These are phyloP conservation scores for Candida broadrunensis DNA, from an alignment of 805 yeast species.

Conservation along the genomic window DNA sequence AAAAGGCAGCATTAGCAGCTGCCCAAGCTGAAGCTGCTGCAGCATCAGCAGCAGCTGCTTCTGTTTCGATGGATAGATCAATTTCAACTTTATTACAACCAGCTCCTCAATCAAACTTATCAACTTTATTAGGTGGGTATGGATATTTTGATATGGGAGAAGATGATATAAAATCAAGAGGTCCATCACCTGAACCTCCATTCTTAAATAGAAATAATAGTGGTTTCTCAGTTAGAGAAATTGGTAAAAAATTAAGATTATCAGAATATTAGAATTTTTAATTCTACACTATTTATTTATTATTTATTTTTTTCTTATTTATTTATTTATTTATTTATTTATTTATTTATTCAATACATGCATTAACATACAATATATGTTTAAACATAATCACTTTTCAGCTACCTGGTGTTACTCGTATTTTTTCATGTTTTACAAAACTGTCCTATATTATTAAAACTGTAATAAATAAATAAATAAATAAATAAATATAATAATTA, in stretches of 20 bases:
- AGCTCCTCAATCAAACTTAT: slow-evolving; percentile 24
- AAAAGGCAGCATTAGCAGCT: slow-evolving; percentile 2
- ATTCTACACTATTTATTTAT: slow-evolving; percentile 6
- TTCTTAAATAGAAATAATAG: slow-evolving; percentile 35
- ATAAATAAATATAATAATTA: too few species aligned
- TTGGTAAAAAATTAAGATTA: slow-evolving; percentile 61
- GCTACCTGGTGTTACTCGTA: too few species aligned
- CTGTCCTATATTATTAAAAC: too few species aligned
- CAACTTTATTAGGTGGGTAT: slow-evolving; percentile 52
- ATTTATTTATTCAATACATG: slow-evolving; percentile 7
- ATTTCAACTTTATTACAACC: slow-evolving; percentile 3
- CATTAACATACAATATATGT: slow-evolving; percentile 1
- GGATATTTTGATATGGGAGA: slow-evolving; percentile 61
- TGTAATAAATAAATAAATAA: too few species aligned
- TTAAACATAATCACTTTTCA: too few species aligned
- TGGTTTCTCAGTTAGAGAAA: slow-evolving; percentile 48
- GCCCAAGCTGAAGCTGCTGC: not conserved
- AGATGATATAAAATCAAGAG: slow-evolving; percentile 51
- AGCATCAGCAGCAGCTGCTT: not conserved
- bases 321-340: slow-evolving; percentile 8
- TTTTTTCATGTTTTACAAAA: too few species aligned
- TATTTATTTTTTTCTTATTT: slow-evolving; percentile 7
- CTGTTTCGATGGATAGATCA: not conserved
- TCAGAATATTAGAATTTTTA: slow-evolving; percentile 50
- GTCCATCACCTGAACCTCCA: slow-evolving; percentile 56